Percentiles rank a stretch among this genome's conserved stretches.
These are phyloP conservation scores for Alternaria novae-zelandiae DNA, from an alignment of 2,329 filamentous ascomycete genomes.

Conservation along the genomic window DNA sequence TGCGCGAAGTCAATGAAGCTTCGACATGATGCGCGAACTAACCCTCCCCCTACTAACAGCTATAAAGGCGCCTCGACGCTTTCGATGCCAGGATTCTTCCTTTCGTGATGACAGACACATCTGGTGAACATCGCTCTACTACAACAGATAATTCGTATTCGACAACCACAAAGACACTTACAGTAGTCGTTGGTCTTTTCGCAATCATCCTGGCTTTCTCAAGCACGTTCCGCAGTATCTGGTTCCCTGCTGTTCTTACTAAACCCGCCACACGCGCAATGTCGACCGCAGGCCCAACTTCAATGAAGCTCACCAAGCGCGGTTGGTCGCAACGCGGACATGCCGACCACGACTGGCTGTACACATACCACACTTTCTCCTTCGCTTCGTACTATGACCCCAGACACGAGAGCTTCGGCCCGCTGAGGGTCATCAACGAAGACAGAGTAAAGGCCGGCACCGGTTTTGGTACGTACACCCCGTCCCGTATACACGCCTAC, in stretches of 20 bases:
- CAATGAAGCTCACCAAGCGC: slow-evolving; percentile 74
- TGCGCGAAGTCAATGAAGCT: slow-evolving; percentile 27
- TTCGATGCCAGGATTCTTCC: slow-evolving; percentile 11
- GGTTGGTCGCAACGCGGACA: slow-evolving; percentile 76
- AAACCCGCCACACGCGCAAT: slow-evolving; percentile 46
- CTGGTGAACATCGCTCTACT: slow-evolving; percentile 21
- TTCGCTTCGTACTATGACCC: slow-evolving; percentile 78
- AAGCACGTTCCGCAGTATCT: slow-evolving; percentile 45
- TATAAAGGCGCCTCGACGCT: slow-evolving; percentile 35
- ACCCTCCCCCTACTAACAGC: slow-evolving; percentile 16
- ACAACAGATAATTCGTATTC: slow-evolving; percentile 20
- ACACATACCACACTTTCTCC: slow-evolving; percentile 85
- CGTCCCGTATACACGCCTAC: neutral
- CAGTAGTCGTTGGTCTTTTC: slow-evolving; percentile 42
- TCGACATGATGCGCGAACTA: slow-evolving; percentile 33
- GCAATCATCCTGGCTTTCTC: slow-evolving; percentile 56
- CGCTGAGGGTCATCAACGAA: slow-evolving; percentile 85
- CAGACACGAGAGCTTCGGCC: slow-evolving; percentile 71
- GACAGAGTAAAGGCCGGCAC: slow-evolving; percentile 76
- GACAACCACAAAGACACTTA: slow-evolving; percentile 34
- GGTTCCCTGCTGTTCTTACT: slow-evolving; percentile 41
- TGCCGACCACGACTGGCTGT: slow-evolving; percentile 84
- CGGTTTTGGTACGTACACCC: slow-evolving; percentile 65
- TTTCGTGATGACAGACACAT: slow-evolving; percentile 40
- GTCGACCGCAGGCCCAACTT: slow-evolving; percentile 40